phyloP scores from a whole-genome alignment of 2,329 filamentous ascomycete genomes.

The Claviceps arundinis region DNA sequence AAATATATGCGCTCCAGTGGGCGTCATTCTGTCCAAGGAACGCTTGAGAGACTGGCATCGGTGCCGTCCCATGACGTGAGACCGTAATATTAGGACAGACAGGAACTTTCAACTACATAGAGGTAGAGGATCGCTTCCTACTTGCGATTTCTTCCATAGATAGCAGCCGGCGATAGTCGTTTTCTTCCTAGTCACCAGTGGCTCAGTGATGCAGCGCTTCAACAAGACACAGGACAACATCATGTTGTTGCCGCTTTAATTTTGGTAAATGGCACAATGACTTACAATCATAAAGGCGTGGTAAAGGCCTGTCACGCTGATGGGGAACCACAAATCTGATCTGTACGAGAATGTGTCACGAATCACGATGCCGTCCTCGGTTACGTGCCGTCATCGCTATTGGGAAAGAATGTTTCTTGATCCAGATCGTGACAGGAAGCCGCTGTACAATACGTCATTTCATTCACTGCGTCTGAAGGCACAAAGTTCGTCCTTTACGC shows the following conservation, averaged over 20 bases:
- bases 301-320: background rate
- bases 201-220: background rate
- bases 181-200: background rate
- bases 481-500: no score
- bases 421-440: no score
- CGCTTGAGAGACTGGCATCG: background rate
- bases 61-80: background rate
- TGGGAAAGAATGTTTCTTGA: no score
- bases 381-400: no score
- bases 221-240: background rate
- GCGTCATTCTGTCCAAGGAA: background rate
- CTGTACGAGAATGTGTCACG: no score
- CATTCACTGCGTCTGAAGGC: no score
- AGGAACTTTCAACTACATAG: background rate
- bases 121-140: background rate
- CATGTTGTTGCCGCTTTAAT: background rate
- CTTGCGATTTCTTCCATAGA: background rate
- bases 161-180: background rate
- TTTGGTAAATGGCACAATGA: background rate
- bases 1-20: background rate
- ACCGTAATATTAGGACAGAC: background rate
- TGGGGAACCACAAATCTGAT: background rate
- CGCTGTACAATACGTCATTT: no score
- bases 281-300: background rate
- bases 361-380: no score